Conservation (phyloP, 1,284 basidiomycete species). For the Pseudozyma tsukubaensis region DNA sequence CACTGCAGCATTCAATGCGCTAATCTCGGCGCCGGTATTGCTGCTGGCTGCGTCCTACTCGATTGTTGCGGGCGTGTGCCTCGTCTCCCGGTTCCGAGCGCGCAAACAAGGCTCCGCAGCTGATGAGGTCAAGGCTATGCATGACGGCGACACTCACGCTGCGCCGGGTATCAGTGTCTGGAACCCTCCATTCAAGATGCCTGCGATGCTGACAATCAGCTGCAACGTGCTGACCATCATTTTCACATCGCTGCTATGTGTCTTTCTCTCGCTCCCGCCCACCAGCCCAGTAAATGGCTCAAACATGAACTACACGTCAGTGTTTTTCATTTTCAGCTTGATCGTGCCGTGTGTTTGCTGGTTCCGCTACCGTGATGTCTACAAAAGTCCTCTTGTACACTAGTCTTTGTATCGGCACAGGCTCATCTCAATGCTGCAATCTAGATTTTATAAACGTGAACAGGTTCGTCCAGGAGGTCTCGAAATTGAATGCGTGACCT, state of each 20-base stretch:
- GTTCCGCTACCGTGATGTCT: slow-evolving; percentile 9
- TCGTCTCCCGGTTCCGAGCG: slow-evolving; percentile 11
- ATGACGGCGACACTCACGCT: slow-evolving; percentile 1
- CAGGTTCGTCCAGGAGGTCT: no score
- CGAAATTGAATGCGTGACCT: no score
- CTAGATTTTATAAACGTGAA: no score
- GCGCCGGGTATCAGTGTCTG: slow-evolving; percentile 10
- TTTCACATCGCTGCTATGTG: slow-evolving; percentile 30
- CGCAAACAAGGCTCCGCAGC: no score
- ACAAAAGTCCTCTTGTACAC: slow-evolving; percentile 24
- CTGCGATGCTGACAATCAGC: slow-evolving; percentile 7
- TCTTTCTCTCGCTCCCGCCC: slow-evolving; percentile 34
- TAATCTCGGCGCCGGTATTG: slow-evolving; percentile 39
- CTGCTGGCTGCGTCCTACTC: slow-evolving; percentile 27
- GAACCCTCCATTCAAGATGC: slow-evolving; percentile 31
- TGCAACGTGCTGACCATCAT: slow-evolving; percentile 33
- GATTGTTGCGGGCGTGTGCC: slow-evolving; percentile 24
- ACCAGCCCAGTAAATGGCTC: slow-evolving; percentile 30
- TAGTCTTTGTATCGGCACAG: background rate
- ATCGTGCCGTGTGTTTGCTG: slow-evolving; percentile 16
- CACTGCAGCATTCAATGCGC: slow-evolving; percentile 35
- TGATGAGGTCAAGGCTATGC: slow-evolving; percentile 4
- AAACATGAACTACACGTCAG: slow-evolving; percentile 39
- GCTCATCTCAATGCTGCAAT: background rate
- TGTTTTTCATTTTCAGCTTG: slow-evolving; percentile 20